phyloP scores from a whole-genome alignment of 2,329 filamentous ascomycete species.

The Fusarium robinianum region DNA sequence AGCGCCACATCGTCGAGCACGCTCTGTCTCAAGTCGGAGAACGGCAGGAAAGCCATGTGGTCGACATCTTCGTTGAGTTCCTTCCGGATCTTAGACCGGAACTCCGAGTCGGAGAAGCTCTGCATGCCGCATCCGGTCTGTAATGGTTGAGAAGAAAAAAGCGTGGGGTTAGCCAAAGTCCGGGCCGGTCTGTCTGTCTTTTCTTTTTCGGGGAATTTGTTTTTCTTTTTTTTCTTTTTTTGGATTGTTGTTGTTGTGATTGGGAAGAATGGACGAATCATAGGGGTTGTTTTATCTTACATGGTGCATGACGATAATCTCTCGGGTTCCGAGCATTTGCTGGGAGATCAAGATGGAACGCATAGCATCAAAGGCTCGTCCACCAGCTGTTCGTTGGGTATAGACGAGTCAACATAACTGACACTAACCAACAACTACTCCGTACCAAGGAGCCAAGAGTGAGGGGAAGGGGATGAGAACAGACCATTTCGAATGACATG shows the following conservation, averaged over 20 bases:
- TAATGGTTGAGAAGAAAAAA: slow-evolving; percentile 1
- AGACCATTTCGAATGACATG: slow-evolving; percentile 74
- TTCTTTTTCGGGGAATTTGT: too few species aligned
- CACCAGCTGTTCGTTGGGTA: slow-evolving; percentile 53
- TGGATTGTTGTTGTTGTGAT: too few species aligned
- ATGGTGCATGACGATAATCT: slow-evolving; percentile 76
- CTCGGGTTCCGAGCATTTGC: slow-evolving; percentile 75
- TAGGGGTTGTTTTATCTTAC: slow-evolving; percentile 29
- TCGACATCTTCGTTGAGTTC: slow-evolving; percentile 60
- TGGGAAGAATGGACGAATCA: background rate
- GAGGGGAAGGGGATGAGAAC: background rate
- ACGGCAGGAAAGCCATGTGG: slow-evolving; percentile 67
- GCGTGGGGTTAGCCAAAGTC: slow-evolving; percentile 23
- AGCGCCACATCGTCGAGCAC: slow-evolving; percentile 69
- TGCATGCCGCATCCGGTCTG: slow-evolving; percentile 61
- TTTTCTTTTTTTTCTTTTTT: background rate
- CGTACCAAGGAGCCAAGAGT: too few species aligned
- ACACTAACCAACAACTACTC: background rate
- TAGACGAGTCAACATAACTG: background rate
- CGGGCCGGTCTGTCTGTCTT: slow-evolving; percentile 20
- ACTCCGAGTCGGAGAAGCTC: slow-evolving; percentile 65
- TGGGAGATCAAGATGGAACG: slow-evolving; percentile 78
- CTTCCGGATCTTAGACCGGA: slow-evolving; percentile 58
- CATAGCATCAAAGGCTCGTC: slow-evolving; percentile 68
- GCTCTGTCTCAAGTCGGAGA: slow-evolving; percentile 65